Evolutionary conservation across 768 basidiomycete species (phyloP), one percentile per base, ranked within the genome.

Genomic region (Clitopilus passeckerianus): DNA sequence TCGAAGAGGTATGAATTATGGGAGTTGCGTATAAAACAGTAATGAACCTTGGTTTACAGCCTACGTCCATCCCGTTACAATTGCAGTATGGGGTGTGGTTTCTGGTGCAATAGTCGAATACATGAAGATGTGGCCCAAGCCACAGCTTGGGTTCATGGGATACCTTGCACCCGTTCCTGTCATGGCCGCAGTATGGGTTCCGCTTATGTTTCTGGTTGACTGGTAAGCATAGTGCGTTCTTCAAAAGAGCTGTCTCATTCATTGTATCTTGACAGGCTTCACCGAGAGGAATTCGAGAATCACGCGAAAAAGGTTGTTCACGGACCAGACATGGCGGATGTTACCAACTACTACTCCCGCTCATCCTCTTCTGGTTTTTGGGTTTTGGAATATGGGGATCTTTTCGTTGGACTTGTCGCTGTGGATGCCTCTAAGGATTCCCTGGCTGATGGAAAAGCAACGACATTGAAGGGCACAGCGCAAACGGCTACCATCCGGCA

Each of bases 51-150:
- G 22, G 16, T 34, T 16, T 34, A 63, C 65, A 86, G 86, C 76
- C 33, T 86, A 84, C 64, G 64, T 67, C 1, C 80, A 90, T 65
- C 87, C 87, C 12, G 18, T 88, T n/a, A 77, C 78, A 2, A 63
- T 92, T 43, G 76, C 78, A 41, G 44, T 83, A 20, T 93, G 90
- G 90, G 61, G 86, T 5, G 80, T 72, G 7, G 59, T 89, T 24
- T 83, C 89, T 10, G 79, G 76, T 63, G 67, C 79, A 4, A 81
- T 91, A 70, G 71, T 89, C 34, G 75, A 86, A 58, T 74, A 74
- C 53, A 77, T 90, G 79, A 56, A 78, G 18, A 87, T 86, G 87
- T 91, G 87, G 89, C 90, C 91, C 0, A 72, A 76, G 18, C 66
- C 70, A 12, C 66, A 74, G 12, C 65, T 75, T 60, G 80, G 83